These are phyloP conservation scores for Biscogniauxia mediterranea DNA, from an alignment of 2,329 filamentous ascomycete genomes.

Conservation along the genomic window DNA sequence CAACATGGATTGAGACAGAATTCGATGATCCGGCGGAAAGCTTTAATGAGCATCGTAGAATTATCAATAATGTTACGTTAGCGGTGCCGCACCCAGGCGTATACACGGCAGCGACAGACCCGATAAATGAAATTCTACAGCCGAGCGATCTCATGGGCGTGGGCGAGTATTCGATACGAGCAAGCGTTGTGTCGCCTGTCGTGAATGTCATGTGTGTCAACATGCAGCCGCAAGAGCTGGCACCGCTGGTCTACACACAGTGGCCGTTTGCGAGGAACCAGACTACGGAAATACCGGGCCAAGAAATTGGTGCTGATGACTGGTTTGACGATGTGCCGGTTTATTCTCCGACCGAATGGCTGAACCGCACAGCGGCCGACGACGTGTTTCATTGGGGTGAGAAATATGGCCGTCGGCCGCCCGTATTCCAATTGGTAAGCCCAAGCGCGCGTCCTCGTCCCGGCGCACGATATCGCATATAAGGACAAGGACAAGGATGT, in stretches of 20 bases:
- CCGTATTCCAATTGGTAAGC: slow-evolving; percentile 49
- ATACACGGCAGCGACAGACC: slow-evolving; percentile 60
- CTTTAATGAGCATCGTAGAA: slow-evolving; percentile 49
- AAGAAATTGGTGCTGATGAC: slow-evolving; percentile 31
- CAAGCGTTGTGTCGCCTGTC: slow-evolving; percentile 67
- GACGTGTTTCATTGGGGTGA: slow-evolving; percentile 68
- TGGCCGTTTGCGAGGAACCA: slow-evolving; percentile 51
- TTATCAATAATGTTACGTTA: slow-evolving; percentile 74
- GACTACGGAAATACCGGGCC: slow-evolving; percentile 35
- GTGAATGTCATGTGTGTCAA: slow-evolving; percentile 74
- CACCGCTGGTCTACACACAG: slow-evolving; percentile 60
- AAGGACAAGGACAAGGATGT: background rate
- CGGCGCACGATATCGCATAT: background rate
- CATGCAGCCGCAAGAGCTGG: slow-evolving; percentile 56
- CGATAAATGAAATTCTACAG: slow-evolving; percentile 66
- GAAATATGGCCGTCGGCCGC: slow-evolving; percentile 49
- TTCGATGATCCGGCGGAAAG: slow-evolving; percentile 50
- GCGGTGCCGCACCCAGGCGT: slow-evolving; percentile 74
- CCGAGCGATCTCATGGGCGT: slow-evolving; percentile 63
- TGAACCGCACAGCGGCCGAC: slow-evolving; percentile 62
- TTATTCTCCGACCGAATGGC: slow-evolving; percentile 34
- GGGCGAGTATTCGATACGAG: slow-evolving; percentile 66
- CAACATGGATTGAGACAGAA: slow-evolving; percentile 64
- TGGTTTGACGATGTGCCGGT: slow-evolving; percentile 42
- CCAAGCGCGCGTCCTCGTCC: slow-evolving; percentile 31